Evolutionary conservation across 2,329 filamentous ascomycete species (phyloP), one percentile per base, ranked within the genome.

Genomic region (Monilinia polystroma): DNA sequence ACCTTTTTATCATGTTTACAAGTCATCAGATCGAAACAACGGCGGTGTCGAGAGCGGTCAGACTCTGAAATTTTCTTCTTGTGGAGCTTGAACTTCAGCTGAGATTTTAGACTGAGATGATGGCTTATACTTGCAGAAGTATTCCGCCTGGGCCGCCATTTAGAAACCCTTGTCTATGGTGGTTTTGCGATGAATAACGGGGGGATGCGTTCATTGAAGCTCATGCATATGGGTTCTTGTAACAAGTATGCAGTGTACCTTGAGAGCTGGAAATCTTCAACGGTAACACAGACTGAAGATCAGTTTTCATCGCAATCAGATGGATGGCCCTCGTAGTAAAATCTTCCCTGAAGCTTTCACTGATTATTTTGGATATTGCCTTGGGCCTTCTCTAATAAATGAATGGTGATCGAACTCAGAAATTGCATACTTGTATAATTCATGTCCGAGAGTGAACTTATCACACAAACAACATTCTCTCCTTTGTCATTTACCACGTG

Each of bases 71-170:
- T 35, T 5, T 32, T 18, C 16, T 20, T 35, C 26, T 59, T 23
- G 26, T 49, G 57, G 43, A 59, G 29, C 26, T n/a, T 49, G 32
- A 59, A 2, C n/a, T 59, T 49, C 18, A 59, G 57, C 57, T 23
- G 3, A 52, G 23, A 32, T 32, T 32, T 16, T 20, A 32, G 18
- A 47, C 20, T 10, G 29, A 35, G 56, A 26, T 10, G 6, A 16
- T 20, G 5, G 29, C 11, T 26, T 45, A 2, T n/a, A 23, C 56
- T 59, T n/a, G 10, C 26, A 32, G 3, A 45, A 18, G 23, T 20
- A 29, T 45, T 14, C 29, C 23, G 14, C 23, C 11, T 43, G 41
- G n/a, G 18, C 41, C 41, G 20, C 12, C 2, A 20, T 32, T 47
- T 35, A 18, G 41, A 20, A 18, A 49, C 3, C 23, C 10, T 49